Evolutionary conservation across 352 stramenopile genomes (phyloP).

Genomic region (Phytophthora macrochlamydospora): DNA sequence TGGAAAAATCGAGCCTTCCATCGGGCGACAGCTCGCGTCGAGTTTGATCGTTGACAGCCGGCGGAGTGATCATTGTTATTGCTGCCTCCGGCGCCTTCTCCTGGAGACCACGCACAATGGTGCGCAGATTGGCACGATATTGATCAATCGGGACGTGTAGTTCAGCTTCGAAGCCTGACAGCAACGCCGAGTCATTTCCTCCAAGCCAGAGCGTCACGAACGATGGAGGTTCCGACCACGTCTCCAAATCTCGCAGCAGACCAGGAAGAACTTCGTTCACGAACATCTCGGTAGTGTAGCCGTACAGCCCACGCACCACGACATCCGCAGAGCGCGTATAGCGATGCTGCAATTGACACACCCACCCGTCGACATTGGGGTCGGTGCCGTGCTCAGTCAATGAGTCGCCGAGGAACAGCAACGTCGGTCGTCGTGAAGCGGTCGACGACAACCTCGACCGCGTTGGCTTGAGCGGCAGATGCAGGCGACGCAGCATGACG

Average conservation of each 20-base stretch:
- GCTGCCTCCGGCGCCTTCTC: constrained; percentile 17
- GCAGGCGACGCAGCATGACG: background rate
- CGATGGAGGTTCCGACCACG: constrained; percentile 26
- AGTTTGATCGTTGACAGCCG: constrained; percentile 31
- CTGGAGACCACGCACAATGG: constrained; percentile 36
- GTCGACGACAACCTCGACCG: constrained; percentile 7
- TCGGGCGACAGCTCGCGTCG: constrained; percentile 17
- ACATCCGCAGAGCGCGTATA: constrained; percentile 62
- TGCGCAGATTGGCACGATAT: constrained; percentile 50
- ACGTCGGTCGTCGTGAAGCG: constrained; percentile 17
- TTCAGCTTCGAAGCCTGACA: constrained; percentile 25
- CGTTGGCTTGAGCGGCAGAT: background rate
- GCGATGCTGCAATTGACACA: constrained; percentile 41
- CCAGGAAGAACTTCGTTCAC: constrained; percentile 30
- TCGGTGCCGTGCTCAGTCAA: constrained; percentile 54
- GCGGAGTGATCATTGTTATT: constrained; percentile 37
- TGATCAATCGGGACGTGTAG: constrained; percentile 52
- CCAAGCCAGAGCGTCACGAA: constrained; percentile 65
- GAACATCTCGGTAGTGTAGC: constrained; percentile 62
- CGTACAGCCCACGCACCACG: constrained; percentile 53
- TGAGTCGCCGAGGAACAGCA: constrained; percentile 40
- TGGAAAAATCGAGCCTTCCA: constrained; percentile 40
- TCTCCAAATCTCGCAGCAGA: constrained; percentile 31
- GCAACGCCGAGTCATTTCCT: constrained; percentile 62
- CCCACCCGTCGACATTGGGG: constrained; percentile 40